These are phyloP conservation scores for Tripterygium wilfordii DNA, from an alignment of 177 flowering plant species.

Conservation along the genomic window DNA sequence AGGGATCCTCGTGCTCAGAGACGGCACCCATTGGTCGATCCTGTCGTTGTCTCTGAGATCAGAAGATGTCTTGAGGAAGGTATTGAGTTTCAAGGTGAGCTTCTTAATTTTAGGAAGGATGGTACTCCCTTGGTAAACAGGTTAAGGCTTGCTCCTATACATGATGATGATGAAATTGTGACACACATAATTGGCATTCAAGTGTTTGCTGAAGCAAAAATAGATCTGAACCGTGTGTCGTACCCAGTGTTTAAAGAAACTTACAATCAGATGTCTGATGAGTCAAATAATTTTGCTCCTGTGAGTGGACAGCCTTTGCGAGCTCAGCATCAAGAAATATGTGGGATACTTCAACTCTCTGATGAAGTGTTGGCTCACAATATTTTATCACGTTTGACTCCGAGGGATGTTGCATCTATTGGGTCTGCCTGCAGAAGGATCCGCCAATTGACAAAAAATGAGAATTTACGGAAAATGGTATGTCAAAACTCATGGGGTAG, in stretches of 20 bases:
- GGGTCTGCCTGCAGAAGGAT: slow-evolving; percentile 71
- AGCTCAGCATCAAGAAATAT: slow-evolving; percentile 23
- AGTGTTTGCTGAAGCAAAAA: slow-evolving; percentile 57
- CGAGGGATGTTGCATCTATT: slow-evolving; percentile 72
- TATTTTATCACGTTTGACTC: slow-evolving; percentile 66
- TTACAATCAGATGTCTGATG: slow-evolving; percentile 28
- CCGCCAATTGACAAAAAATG: slow-evolving; percentile 62
- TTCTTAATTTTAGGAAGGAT: slow-evolving; percentile 73
- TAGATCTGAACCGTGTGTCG: slow-evolving; percentile 55
- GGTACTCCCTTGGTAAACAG: slow-evolving; percentile 75
- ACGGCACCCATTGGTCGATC: slow-evolving; percentile 80
- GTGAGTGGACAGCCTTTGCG: slow-evolving; percentile 20
- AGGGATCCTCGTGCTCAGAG: slow-evolving; percentile 75
- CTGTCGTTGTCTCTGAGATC: slow-evolving; percentile 71
- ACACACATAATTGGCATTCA: slow-evolving; percentile 80
- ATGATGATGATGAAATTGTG: slow-evolving; percentile 57
- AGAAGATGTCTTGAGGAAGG: slow-evolving; percentile 73
- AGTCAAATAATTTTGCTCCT: slow-evolving; percentile 20
- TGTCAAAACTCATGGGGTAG: slow-evolving; percentile 87
- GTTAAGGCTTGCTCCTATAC: slow-evolving; percentile 58
- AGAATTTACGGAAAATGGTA: slow-evolving; percentile 62
- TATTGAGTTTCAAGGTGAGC: slow-evolving; percentile 72
- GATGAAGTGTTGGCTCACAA: slow-evolving; percentile 77
- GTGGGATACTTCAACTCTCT: slow-evolving; percentile 67
- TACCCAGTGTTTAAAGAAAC: slow-evolving; percentile 70